Evolutionary conservation across 2,329 filamentous ascomycete genomes (phyloP).

Genomic region (Lasiodiplodia theobromae): DNA sequence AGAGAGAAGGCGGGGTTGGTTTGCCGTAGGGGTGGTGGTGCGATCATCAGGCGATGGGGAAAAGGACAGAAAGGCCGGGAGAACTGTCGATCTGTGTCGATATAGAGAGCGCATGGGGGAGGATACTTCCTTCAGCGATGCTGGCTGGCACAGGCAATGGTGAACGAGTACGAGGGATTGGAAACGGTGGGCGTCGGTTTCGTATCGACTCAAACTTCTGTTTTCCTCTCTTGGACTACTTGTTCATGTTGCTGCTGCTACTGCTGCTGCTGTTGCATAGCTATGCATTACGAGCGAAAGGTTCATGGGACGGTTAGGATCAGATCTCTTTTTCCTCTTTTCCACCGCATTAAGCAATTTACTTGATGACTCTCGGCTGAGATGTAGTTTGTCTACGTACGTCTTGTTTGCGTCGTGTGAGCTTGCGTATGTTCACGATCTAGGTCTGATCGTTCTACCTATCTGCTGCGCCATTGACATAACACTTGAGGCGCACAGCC

Average conservation of each 20-base stretch:
- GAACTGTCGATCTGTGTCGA: constrained; percentile 6
- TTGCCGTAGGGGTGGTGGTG: not conserved
- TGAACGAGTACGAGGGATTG: not conserved
- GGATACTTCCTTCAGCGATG: not conserved
- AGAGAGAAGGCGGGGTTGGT: not conserved
- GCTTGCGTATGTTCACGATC: not conserved
- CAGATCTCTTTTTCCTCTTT: not conserved
- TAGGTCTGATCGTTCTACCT: not conserved
- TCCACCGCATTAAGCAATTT: not conserved
- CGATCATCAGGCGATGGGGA: constrained; percentile 2
- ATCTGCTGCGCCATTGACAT: not conserved
- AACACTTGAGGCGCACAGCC: no score
- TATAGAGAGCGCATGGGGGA: constrained; percentile 10
- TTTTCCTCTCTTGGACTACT: not conserved
- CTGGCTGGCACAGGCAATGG: not conserved
- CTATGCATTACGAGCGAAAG: constrained; percentile 25
- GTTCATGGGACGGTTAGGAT: constrained; percentile 10
- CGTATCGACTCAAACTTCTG: not conserved
- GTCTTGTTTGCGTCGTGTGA: not conserved
- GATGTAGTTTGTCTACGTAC: not conserved
- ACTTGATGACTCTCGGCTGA: not conserved
- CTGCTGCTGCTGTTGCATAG: constrained; percentile 7
- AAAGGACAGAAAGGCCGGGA: not conserved
- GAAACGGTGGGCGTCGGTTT: not conserved
- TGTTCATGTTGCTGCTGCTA: not conserved